phyloP scores from a whole-genome alignment of 1,284 basidiomycete genomes.

The Boletus mariae region DNA sequence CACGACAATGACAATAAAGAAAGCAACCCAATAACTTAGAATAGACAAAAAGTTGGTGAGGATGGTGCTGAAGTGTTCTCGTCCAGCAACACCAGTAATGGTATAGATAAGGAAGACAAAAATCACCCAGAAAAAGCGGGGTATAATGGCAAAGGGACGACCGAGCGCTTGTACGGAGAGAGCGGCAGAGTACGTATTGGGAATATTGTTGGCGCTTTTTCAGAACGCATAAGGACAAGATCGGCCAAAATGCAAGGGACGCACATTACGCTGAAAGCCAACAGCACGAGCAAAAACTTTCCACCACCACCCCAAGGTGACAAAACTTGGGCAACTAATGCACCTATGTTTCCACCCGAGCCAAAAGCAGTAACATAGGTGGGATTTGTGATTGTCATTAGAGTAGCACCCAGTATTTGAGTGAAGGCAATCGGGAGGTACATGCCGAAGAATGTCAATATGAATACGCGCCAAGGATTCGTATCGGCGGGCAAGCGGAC shows the following conservation, averaged over 20 bases:
- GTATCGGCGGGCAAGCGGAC: constrained; percentile 47
- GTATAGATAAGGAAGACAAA: constrained; percentile 53
- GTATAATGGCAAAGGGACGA: constrained; percentile 52
- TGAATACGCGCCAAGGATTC: constrained; percentile 46
- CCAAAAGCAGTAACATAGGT: constrained; percentile 48
- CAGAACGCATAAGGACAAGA: neutral
- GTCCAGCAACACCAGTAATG: constrained; percentile 58
- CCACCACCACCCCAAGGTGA: constrained; percentile 50
- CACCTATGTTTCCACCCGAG: constrained; percentile 46
- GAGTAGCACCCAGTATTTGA: constrained; percentile 50
- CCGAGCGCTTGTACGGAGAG: constrained; percentile 56
- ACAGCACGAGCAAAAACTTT: constrained; percentile 56
- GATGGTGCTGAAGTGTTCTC: constrained; percentile 57
- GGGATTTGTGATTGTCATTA: constrained; percentile 54
- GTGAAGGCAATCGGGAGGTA: constrained; percentile 55
- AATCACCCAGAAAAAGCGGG: constrained; percentile 59
- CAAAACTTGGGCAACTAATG: constrained; percentile 41
- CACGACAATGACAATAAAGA: constrained; percentile 55
- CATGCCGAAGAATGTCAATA: constrained; percentile 54
- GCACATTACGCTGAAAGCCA: constrained; percentile 52
- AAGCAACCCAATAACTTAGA: constrained; percentile 61
- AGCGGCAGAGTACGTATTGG: constrained; percentile 57
- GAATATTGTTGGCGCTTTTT: constrained; percentile 53
- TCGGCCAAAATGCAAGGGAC: constrained; percentile 8
- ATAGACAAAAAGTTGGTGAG: constrained; percentile 53